A percentile compares a stretch with the other conserved stretches of the same genome.
phyloP scores from a whole-genome alignment of 768 basidiomycete genomes.

The Lactarius hengduanensis region DNA sequence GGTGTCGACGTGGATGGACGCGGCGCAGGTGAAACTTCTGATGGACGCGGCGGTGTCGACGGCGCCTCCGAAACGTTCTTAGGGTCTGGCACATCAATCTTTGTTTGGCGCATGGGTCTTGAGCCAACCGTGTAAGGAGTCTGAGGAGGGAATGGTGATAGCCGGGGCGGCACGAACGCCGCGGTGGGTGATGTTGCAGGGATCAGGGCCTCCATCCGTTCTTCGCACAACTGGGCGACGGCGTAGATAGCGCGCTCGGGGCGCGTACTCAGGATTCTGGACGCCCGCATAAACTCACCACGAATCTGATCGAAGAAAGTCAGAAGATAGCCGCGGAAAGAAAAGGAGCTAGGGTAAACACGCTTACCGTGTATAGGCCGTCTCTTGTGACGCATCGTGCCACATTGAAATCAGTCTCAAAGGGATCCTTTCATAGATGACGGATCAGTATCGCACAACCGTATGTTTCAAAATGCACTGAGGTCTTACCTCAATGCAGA shows the following conservation, averaged over 20 bases:
- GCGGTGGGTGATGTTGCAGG: slow-evolving; percentile 47
- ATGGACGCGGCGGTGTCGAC: slow-evolving; percentile 35
- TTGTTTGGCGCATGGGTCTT: slow-evolving; percentile 54
- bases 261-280: slow-evolving; percentile 74
- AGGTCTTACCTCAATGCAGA: slow-evolving; percentile 84
- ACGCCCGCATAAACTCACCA: slow-evolving; percentile 97
- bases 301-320: slow-evolving; percentile 64
- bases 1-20: slow-evolving; percentile 30
- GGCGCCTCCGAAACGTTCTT: slow-evolving; percentile 51
- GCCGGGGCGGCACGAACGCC: slow-evolving; percentile 45
- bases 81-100: slow-evolving; percentile 34
- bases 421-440: slow-evolving; percentile 72
- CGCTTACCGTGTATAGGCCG: slow-evolving; percentile 84
- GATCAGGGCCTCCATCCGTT: slow-evolving; percentile 66
- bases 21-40: slow-evolving; percentile 24
- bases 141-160: slow-evolving; percentile 56
- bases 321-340: background rate
- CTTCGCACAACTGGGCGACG: slow-evolving; percentile 88
- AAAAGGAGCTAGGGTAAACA: background rate
- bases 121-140: slow-evolving; percentile 68
- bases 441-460: background rate
- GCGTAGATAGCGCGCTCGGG: slow-evolving; percentile 81
- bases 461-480: background rate
- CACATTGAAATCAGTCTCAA: slow-evolving; percentile 95
- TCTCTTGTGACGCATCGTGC: slow-evolving; percentile 95